Conservation (phyloP, 1,284 basidiomycete species). For the Irpex sp. region DNA sequence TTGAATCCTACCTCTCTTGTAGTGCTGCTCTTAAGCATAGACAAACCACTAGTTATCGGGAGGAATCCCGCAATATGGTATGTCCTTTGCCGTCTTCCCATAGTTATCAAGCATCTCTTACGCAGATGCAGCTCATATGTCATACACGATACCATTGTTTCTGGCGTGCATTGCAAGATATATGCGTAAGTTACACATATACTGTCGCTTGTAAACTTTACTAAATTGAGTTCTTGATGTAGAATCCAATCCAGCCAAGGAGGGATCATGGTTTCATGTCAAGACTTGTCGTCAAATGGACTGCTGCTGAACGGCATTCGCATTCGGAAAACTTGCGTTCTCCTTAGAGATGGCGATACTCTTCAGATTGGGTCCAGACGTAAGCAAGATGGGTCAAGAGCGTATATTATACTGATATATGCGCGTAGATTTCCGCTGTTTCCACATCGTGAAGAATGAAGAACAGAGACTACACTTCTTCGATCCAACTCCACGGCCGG, state of each 20-base stretch:
- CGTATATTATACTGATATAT: background rate
- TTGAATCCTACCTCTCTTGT: background rate
- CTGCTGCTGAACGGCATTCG: conserved; percentile 66
- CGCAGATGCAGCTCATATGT: conserved; percentile 40
- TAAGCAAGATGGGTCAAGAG: conserved; percentile 22
- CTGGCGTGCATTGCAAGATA: conserved; percentile 71
- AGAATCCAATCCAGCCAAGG: conserved; percentile 69
- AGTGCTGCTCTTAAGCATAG: conserved; percentile 46
- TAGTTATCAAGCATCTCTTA: background rate
- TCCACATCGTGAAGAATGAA: conserved; percentile 50
- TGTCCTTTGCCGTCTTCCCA: background rate
- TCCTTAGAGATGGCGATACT: conserved; percentile 72
- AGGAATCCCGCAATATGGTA: conserved; percentile 43
- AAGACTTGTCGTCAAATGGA: conserved; percentile 80
- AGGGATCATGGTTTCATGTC: conserved; percentile 72
- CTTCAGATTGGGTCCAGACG: conserved; percentile 66
- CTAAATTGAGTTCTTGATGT: conserved; percentile 4
- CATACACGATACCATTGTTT: conserved; percentile 50
- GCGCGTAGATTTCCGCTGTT: conserved; percentile 59
- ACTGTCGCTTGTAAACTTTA: background rate
- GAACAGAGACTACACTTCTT: conserved; percentile 52
- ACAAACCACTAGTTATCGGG: conserved; percentile 63
- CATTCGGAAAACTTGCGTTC: conserved; percentile 58
- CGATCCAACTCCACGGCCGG: conserved; percentile 56
- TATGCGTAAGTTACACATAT: conserved; percentile 51